Percentiles rank a stretch among this genome's conserved stretches.
phyloP scores from a whole-genome alignment of 345 rosid genomes.

The Stellera chamaejasme region DNA sequence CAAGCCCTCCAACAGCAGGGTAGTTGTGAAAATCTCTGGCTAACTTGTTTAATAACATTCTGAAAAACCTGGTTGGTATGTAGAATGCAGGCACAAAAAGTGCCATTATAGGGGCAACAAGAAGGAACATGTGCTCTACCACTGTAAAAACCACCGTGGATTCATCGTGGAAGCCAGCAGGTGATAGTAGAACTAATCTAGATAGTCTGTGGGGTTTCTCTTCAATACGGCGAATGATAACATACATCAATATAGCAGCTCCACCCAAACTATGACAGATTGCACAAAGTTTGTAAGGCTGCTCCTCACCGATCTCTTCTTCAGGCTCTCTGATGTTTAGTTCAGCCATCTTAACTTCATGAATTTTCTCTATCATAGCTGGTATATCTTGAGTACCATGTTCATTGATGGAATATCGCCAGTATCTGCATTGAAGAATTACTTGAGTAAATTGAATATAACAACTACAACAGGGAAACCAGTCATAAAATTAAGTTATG shows the following conservation, averaged over 20 bases:
- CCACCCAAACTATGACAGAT: conserved; percentile 62
- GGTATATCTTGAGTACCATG: conserved; percentile 58
- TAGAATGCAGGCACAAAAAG: conserved; percentile 41
- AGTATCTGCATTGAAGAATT: conserved; percentile 30
- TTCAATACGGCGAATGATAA: conserved; percentile 32
- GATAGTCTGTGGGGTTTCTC: conserved; percentile 47
- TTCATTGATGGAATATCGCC: conserved; percentile 56
- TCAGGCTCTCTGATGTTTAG: conserved; percentile 33
- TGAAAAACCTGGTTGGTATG: conserved; percentile 58
- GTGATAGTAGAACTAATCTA: conserved; percentile 41
- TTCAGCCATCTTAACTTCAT: conserved; percentile 46
- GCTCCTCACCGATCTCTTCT: conserved; percentile 32
- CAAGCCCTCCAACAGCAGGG: conserved; percentile 61
- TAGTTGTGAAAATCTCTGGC: conserved; percentile 56
- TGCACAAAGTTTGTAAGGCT: conserved; percentile 52
- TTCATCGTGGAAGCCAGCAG: conserved; percentile 58
- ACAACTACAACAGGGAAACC: too few relatives aligned
- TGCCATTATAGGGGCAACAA: conserved; percentile 35
- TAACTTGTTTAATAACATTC: conserved; percentile 51
- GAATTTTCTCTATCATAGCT: conserved; percentile 55
- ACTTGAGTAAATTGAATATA: conserved; percentile 1
- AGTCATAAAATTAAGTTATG: too few relatives aligned
- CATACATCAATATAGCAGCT: conserved; percentile 51
- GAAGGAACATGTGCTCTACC: conserved; percentile 28
- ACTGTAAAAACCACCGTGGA: conserved; percentile 31